A percentile compares a stretch with the other conserved stretches of the same genome.
These are phyloP conservation scores for Albifimbria verrucaria DNA, from an alignment of 2,329 filamentous ascomycete species.

Conservation along the genomic window DNA sequence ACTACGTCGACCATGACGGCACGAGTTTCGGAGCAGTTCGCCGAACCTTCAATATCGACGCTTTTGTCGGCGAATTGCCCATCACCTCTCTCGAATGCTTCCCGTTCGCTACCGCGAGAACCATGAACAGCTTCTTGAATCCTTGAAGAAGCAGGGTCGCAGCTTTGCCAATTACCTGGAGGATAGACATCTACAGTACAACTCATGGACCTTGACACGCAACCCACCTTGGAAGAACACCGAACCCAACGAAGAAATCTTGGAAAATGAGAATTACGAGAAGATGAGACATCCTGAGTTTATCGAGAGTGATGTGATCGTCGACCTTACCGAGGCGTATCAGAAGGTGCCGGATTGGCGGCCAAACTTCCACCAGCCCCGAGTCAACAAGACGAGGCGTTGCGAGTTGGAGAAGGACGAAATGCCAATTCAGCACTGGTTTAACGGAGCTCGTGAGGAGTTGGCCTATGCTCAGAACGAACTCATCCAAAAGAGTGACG, in stretches of 20 bases:
- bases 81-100: slow-evolving; percentile 34
- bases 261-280: slow-evolving; percentile 24
- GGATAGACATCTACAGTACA: slow-evolving; percentile 36
- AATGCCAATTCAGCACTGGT: slow-evolving; percentile 36
- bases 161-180: slow-evolving; percentile 29
- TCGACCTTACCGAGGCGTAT: slow-evolving; percentile 37
- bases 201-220: slow-evolving; percentile 37
- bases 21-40: slow-evolving; percentile 33
- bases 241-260: slow-evolving; percentile 28
- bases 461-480: slow-evolving; percentile 30
- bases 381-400: slow-evolving; percentile 24
- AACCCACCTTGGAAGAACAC: slow-evolving; percentile 27
- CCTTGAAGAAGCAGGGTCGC: slow-evolving; percentile 28
- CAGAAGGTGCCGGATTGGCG: slow-evolving; percentile 36
- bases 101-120: slow-evolving; percentile 35
- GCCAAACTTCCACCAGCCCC: slow-evolving; percentile 26
- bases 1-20: slow-evolving; percentile 41
- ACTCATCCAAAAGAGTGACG: slow-evolving; percentile 32
- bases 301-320: slow-evolving; percentile 39
- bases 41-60: slow-evolving; percentile 31
- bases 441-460: slow-evolving; percentile 23
- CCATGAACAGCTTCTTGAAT: slow-evolving; percentile 29
- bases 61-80: slow-evolving; percentile 33
- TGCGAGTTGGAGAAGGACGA: slow-evolving; percentile 29
- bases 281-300: slow-evolving; percentile 36